Evolutionary conservation across 2,329 filamentous ascomycete species (phyloP).

Genomic region (Polytolypa hystricis): DNA sequence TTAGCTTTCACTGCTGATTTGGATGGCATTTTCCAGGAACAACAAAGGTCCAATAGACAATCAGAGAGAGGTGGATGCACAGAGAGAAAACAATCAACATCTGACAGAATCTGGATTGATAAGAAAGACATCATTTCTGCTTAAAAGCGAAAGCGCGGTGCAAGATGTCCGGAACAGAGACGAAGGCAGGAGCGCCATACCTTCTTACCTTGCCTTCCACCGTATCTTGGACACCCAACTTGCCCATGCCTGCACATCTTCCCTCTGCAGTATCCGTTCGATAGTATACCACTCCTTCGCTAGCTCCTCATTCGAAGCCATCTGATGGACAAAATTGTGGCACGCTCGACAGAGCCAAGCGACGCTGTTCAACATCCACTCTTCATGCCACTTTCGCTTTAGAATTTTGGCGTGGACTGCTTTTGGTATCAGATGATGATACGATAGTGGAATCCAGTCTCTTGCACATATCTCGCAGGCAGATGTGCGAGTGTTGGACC

Average conservation of each 20-base stretch:
- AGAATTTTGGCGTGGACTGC: conserved; percentile 64
- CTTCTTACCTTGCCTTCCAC: conserved; percentile 53
- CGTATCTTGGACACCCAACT: conserved; percentile 61
- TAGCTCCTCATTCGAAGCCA: conserved; percentile 66
- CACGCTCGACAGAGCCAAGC: conserved; percentile 81
- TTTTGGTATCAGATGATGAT: conserved; percentile 78
- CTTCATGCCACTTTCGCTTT: conserved; percentile 67
- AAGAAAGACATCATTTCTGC: too few species aligned
- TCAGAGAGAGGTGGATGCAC: too few species aligned
- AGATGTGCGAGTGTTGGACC: conserved; percentile 43
- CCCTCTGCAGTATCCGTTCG: conserved; percentile 56
- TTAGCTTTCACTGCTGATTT: too few species aligned
- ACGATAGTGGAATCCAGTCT: conserved; percentile 64
- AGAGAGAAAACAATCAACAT: too few species aligned
- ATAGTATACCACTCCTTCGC: conserved; percentile 63
- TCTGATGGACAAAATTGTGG: conserved; percentile 69
- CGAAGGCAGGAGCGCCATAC: too few species aligned
- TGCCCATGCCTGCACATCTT: conserved; percentile 61
- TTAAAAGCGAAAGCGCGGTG: too few species aligned
- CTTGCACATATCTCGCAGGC: conserved; percentile 68
- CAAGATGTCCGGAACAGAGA: too few species aligned
- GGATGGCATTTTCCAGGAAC: too few species aligned
- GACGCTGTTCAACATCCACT: conserved; percentile 65
- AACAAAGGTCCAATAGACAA: too few species aligned
- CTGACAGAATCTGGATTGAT: too few species aligned